These are phyloP conservation scores for Pyrenochaeta sp. DNA, from an alignment of 2,329 filamentous ascomycete genomes.

Conservation along the genomic window DNA sequence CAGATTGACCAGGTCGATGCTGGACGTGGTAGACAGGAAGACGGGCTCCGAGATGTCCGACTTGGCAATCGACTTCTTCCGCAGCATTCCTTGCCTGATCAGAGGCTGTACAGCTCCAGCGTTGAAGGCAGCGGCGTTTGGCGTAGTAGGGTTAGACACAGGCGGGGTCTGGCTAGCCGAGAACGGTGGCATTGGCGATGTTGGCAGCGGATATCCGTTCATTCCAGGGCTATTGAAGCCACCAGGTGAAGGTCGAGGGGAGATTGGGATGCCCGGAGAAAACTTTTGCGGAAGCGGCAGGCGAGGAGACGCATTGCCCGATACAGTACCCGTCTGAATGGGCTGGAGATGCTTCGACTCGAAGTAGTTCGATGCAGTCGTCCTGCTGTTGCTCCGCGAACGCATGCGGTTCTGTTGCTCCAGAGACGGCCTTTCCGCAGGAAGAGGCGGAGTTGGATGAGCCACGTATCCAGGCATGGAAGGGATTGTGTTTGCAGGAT, in stretches of 20 bases:
- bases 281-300: conserved; percentile 36
- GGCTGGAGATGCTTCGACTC: conserved; percentile 49
- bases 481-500: conserved; percentile 43
- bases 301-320: conserved; percentile 32
- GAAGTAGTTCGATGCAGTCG: conserved; percentile 43
- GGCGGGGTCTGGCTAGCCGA: conserved; percentile 64
- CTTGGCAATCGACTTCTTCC: conserved; percentile 69
- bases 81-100: conserved; percentile 41
- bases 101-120: conserved; percentile 38
- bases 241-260: conserved; percentile 48
- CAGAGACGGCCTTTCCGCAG: conserved; percentile 34
- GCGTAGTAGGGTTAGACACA: conserved; percentile 56
- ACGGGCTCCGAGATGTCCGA: conserved; percentile 69
- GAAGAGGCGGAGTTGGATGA: conserved; percentile 38
- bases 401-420: conserved; percentile 39
- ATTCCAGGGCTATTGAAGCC: conserved; percentile 45
- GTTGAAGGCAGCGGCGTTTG: conserved; percentile 47
- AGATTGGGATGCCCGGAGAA: conserved; percentile 44
- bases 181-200: conserved; percentile 58
- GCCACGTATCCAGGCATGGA: conserved; percentile 46
- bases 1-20: conserved; percentile 66
- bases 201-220: conserved; percentile 47
- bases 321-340: conserved; percentile 40
- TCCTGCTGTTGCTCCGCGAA: conserved; percentile 49
- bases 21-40: conserved; percentile 64